Evolutionary conservation across 208 protist species (phyloP), one percentile per base, ranked within the genome.

Genomic region (Angomonas deanei): DNA sequence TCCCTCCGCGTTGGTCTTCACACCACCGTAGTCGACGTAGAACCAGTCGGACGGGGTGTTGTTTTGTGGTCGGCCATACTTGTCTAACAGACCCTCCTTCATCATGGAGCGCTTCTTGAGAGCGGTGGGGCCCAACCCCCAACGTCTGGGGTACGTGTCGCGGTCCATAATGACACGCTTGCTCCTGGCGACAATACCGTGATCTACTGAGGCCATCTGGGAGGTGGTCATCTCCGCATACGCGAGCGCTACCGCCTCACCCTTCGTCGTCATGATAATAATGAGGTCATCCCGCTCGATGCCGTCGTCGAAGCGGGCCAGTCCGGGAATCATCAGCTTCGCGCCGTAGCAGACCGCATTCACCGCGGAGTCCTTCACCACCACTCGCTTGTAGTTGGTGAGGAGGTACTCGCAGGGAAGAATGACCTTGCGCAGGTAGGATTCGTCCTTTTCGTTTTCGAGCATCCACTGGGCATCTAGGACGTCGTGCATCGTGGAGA

Each of bases 141-240:
- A 99, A 34, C 92, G 78, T 33, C 94, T 86, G 21, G 98, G 98
- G 84, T 99, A 99, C 1, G 97, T 99, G 74, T 99, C 97, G 52
- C 98, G 88, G 64, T 99, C 99, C 98, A 99, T 99, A 59, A 99
- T 99, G 24, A 99, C 99, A 66, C 98, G 92, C 88, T 99, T 99
- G 77, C 98, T 99, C 65, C 98, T 97, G 39, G 94, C 94, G 28
- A 98, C 96, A 62, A 99, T 94, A 54, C 99, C 99, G 76, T 99
- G 97, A 66, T 99, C 96, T 59, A 91, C 93, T 4, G 92, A 97
- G 1, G 86, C 86, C 90, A 99, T 99, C 54, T 97, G 88, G 27
- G 94, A 87, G 10, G 96, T 97, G 24, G 98, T 97, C 98, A 99
- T 99, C 65, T 98, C 85, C 32, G 98, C 98, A 77, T 98, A 99